Conservation (phyloP, 495 filamentous ascomycete species). For the Neurospora intermedia region DNA sequence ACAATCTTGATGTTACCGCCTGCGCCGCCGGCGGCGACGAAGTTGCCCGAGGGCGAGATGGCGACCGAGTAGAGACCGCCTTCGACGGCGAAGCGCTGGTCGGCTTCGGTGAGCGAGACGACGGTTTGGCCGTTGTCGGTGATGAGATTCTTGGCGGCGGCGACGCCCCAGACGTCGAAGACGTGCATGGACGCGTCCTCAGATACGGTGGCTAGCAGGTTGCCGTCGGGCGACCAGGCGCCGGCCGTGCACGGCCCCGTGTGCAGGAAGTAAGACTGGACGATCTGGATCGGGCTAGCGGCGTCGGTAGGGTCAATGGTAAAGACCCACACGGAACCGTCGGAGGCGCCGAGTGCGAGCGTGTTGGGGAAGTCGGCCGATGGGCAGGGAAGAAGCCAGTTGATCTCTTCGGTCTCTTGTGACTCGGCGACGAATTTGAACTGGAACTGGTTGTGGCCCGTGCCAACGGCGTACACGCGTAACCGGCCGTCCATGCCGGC, state of each 20-base stretch:
- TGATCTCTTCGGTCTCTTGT: conserved; percentile 85
- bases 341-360: conserved; percentile 83
- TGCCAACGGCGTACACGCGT: conserved; percentile 53
- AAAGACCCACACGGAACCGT: conserved; percentile 94
- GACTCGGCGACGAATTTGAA: conserved; percentile 60
- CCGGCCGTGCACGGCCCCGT: conserved; percentile 81
- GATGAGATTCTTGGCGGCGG: conserved; percentile 61
- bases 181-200: conserved; percentile 87
- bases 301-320: conserved; percentile 56
- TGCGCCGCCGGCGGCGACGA: conserved; percentile 80
- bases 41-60: conserved; percentile 61
- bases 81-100: conserved; percentile 85
- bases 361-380: conserved; percentile 58
- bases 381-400: conserved; percentile 78
- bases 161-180: conserved; percentile 83
- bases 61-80: conserved; percentile 84
- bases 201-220: conserved; percentile 76
- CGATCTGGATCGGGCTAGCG: conserved; percentile 53
- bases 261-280: conserved; percentile 86
- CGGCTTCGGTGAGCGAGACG: conserved; percentile 67
- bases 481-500: conserved; percentile 78
- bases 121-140: conserved; percentile 61
- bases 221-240: conserved; percentile 81
- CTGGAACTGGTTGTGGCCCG: conserved; percentile 60
- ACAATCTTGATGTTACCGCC: conserved; percentile 75